These are phyloP conservation scores for Ophiosphaerella narmari DNA, from an alignment of 2,329 filamentous ascomycete species.

Conservation along the genomic window DNA sequence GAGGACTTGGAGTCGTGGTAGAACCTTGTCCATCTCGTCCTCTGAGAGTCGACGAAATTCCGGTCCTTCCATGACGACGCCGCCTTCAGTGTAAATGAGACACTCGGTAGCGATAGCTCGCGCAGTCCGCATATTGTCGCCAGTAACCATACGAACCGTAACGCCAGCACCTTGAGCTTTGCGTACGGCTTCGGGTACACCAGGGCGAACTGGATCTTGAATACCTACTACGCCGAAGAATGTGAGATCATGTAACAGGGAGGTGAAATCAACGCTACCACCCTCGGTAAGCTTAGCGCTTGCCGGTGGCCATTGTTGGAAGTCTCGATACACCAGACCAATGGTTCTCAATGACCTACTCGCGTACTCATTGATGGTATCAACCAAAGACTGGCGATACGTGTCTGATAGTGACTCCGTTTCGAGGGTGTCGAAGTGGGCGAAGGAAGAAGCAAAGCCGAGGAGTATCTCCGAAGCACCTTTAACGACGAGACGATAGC, in stretches of 20 bases:
- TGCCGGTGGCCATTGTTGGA: constrained; percentile 41
- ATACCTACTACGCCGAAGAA: constrained; percentile 90
- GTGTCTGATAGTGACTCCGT: constrained; percentile 18
- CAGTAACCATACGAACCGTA: constrained; percentile 93
- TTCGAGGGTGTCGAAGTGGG: constrained; percentile 21
- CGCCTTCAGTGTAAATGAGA: constrained; percentile 78
- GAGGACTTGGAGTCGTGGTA: constrained; percentile 82
- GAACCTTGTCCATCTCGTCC: constrained; percentile 77
- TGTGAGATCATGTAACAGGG: constrained; percentile 60
- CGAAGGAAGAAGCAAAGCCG: constrained; percentile 44
- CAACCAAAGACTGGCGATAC: constrained; percentile 24
- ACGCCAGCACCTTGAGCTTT: constrained; percentile 92
- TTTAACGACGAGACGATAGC: constrained; percentile 59
- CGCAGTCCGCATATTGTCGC: constrained; percentile 93
- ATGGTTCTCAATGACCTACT: constrained; percentile 50
- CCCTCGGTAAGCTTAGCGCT: constrained; percentile 23
- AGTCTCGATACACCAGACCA: constrained; percentile 48
- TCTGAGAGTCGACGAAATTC: constrained; percentile 85
- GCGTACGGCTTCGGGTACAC: constrained; percentile 81
- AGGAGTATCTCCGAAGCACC: constrained; percentile 63
- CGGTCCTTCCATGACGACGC: constrained; percentile 81
- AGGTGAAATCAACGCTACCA: constrained; percentile 25
- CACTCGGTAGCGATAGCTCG: constrained; percentile 96
- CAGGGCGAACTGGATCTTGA: constrained; percentile 90
- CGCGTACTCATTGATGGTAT: constrained; percentile 46